Evolutionary conservation across 305 asterid species (phyloP), one percentile per base, ranked within the genome.

Genomic region (Fraxinus greggii): DNA sequence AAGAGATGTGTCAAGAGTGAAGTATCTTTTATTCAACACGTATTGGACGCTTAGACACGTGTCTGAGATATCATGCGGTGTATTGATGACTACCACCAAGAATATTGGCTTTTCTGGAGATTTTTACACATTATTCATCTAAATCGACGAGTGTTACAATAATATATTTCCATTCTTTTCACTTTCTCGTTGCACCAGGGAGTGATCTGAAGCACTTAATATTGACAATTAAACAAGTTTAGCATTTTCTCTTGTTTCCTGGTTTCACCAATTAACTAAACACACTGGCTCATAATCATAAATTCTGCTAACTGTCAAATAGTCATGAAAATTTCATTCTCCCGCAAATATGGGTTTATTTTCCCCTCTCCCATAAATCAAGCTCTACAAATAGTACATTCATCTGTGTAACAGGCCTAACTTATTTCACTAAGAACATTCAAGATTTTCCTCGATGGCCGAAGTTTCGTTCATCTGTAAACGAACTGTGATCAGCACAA

Each of bases 401-500:
- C 0, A 51, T 24, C 67, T 0, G 7, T 36, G 32, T 7, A 75
- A 61, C 45, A 15, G 0, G 81, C 48, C 4, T 72, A 67, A 28
- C 75, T 78, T 59, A 69, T 29, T 59, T 19, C 23, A 31, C 42
- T 12, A 33, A 72, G 19, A 75, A 4, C 72, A 26, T 15, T 9
- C 32, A 63, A 76, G 45, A 33, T 70, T 81, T 15, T 32, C 9
- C 38, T 32, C 35, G 65, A 89, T 89, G 94, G 87, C 91, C 38
- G 89, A 88, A 85, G 84, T 91, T 35, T 82, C 84, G 24, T 72
- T 82, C 23, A 77, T 88, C 84, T 86, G 92, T 83, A 91, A 88
- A 84, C 83, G 89, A 83, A 90, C 93, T 0, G 89, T 83, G 42
- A 51, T 85, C 84, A 87, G 92, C 88, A 88, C 87, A 4, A 90